Evolutionary conservation across 2,329 filamentous ascomycete species (phyloP), one percentile per base, ranked within the genome.

Genomic region (Cucurbitaria berberidis): DNA sequence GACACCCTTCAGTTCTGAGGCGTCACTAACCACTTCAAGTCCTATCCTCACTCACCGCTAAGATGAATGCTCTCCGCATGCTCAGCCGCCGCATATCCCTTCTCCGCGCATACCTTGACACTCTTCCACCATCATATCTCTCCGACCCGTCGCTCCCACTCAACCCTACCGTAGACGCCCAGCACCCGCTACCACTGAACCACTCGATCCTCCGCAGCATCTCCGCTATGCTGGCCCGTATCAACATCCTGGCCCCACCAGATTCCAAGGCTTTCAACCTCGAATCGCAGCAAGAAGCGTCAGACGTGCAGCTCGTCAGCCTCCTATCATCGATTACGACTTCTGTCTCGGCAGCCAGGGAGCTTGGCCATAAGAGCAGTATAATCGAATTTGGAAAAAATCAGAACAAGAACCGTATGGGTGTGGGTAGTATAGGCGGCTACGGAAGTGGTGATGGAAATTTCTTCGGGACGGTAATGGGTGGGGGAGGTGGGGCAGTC

Each of bases 61-160:
- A 96, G 68, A 85, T 89, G 58, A 98, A 97, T 75, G 93, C 95
- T 22, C 89, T 97, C 69, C 93, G 92, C 77, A 97, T 96, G 87
- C 85, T 99, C 24, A 88, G 93, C 74, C 58, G 82, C 73, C 70
- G 82, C 74, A 69, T 84, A 59, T 67, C 80, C 63, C 77, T 86
- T 69, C 71, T 86, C 68, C 75, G 85, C 57, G 51, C 82, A 72
- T 98, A 97, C 72, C 85, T 99, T 41, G 81, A 88, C 58, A 84
- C 83, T 13, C 82, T 95, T 2, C 89, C 89, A 1, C 81, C 85
- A 7, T 87, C 86, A 19, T 86, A 87, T 66, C 78, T 87, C 30
- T 82, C 81, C 6, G 81, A 81, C 42, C 61, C 79, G 35, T 67
- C 69, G 21, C 70, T 74, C 6, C 66, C 71, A n/a, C 38, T 71